These are phyloP conservation scores for Wickerhamomyces sp. DNA, from an alignment of 1,139 yeast species.

Conservation along the genomic window DNA sequence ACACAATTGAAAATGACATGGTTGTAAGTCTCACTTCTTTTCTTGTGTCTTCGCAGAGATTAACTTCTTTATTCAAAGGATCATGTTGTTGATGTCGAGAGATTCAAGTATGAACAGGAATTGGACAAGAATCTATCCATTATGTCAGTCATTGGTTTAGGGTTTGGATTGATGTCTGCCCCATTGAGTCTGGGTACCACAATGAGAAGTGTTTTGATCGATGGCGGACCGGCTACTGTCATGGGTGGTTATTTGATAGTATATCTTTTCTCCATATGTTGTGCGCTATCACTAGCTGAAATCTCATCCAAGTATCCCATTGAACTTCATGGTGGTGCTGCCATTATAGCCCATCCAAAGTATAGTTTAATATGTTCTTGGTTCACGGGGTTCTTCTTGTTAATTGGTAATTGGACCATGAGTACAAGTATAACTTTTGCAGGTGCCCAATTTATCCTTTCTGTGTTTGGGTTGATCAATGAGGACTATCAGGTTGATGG, in stretches of 20 bases:
- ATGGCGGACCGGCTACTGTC: constrained; percentile 71
- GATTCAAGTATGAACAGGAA: constrained; percentile 67
- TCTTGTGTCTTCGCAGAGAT: background rate
- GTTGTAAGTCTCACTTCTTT: constrained; percentile 2
- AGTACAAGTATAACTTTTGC: constrained; percentile 68
- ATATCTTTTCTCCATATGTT: constrained; percentile 54
- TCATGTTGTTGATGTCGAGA: constrained; percentile 56
- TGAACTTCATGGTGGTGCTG: constrained; percentile 72
- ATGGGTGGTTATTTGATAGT: constrained; percentile 67
- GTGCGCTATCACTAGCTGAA: constrained; percentile 65
- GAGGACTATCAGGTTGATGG: constrained; percentile 54
- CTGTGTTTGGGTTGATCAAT: constrained; percentile 58
- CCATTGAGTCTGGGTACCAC: constrained; percentile 73
- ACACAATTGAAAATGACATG: constrained; percentile 23
- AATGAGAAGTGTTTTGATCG: constrained; percentile 59
- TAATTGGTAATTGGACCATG: constrained; percentile 75
- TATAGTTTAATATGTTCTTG: constrained; percentile 56
- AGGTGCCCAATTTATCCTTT: constrained; percentile 66
- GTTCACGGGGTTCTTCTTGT: constrained; percentile 72
- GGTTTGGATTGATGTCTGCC: constrained; percentile 75
- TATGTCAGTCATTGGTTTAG: constrained; percentile 64
- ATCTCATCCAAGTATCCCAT: constrained; percentile 72
- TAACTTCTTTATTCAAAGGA: constrained; percentile 29
- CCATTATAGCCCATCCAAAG: constrained; percentile 54
- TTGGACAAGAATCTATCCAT: constrained; percentile 62